Conservation (phyloP, 257 asterid genomes). For the Solanum pinnatisectum region DNA sequence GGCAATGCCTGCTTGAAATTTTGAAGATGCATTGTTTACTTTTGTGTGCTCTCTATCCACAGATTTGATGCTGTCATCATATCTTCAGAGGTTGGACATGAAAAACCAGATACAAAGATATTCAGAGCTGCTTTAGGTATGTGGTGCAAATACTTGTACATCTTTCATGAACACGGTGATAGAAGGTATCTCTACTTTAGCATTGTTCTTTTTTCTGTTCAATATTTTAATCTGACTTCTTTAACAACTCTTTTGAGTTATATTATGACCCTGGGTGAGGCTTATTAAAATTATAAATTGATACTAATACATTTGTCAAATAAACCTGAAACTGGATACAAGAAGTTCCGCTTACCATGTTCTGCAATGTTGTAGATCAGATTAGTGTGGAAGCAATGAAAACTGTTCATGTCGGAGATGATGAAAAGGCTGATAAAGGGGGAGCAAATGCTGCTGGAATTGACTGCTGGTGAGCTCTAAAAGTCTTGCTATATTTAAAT, state of each 20-base stretch:
- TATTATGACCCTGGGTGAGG: not conserved
- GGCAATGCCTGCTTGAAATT: not conserved
- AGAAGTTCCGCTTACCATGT: not conserved
- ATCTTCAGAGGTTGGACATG: conserved; percentile 89
- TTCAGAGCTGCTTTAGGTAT: conserved; percentile 77
- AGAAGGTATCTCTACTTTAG: not conserved
- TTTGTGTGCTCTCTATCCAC: not conserved
- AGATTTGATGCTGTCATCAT: conserved; percentile 89
- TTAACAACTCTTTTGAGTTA: not conserved
- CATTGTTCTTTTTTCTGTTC: not conserved
- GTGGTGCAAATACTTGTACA: not conserved
- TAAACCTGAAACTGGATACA: not conserved
- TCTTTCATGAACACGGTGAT: not conserved
- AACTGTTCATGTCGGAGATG: conserved; percentile 91
- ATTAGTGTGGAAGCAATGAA: conserved; percentile 47
- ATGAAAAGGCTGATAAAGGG: conserved; percentile 62
- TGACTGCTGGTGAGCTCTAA: conserved; percentile 48
- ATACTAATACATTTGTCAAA: not conserved
- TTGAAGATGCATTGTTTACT: not conserved
- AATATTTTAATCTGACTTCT: not conserved
- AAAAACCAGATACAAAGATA: conserved; percentile 78
- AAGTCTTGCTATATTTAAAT: not conserved
- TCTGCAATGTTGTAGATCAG: conserved; percentile 39
- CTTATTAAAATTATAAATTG: not conserved
- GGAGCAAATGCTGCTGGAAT: conserved; percentile 85